Evolutionary conservation across 176 grass and related monocot genomes (phyloP).

Genomic region (Oryza punctata): DNA sequence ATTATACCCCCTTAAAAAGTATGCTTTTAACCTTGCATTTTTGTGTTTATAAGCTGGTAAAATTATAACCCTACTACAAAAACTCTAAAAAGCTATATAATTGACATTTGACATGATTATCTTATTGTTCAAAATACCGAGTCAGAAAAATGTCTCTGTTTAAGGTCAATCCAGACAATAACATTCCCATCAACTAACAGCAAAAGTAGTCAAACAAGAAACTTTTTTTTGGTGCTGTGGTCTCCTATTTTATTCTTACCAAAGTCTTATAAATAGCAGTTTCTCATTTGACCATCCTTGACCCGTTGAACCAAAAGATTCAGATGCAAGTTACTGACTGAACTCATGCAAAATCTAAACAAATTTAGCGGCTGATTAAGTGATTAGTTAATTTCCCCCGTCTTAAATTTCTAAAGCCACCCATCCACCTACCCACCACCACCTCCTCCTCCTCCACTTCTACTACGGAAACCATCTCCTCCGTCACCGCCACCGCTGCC

Average conservation of each 20-base stretch:
- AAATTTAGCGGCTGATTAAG: neutral
- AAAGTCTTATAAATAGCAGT: neutral
- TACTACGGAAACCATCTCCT: neutral
- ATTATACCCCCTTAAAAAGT: too few species aligned
- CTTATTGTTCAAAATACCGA: too few species aligned
- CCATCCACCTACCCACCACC: neutral
- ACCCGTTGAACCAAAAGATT: neutral
- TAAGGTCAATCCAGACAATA: neutral
- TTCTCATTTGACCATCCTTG: constrained; percentile 11
- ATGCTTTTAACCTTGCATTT: too few species aligned
- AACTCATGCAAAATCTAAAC: neutral
- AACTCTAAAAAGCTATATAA: too few species aligned
- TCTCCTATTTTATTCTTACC: neutral
- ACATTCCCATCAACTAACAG: neutral
- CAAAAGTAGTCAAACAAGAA: neutral
- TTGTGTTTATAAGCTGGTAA: too few species aligned
- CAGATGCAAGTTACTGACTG: neutral
- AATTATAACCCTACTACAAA: too few species aligned
- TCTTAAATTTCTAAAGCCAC: constrained; percentile 4
- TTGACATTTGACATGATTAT: too few species aligned
- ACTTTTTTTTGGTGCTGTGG: neutral
- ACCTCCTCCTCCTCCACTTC: neutral
- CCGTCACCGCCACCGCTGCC: neutral
- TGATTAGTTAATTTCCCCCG: neutral
- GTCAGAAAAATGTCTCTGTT: neutral